These are phyloP conservation scores for Tulasnella sp. DNA, from an alignment of 768 basidiomycete genomes.

Conservation along the genomic window DNA sequence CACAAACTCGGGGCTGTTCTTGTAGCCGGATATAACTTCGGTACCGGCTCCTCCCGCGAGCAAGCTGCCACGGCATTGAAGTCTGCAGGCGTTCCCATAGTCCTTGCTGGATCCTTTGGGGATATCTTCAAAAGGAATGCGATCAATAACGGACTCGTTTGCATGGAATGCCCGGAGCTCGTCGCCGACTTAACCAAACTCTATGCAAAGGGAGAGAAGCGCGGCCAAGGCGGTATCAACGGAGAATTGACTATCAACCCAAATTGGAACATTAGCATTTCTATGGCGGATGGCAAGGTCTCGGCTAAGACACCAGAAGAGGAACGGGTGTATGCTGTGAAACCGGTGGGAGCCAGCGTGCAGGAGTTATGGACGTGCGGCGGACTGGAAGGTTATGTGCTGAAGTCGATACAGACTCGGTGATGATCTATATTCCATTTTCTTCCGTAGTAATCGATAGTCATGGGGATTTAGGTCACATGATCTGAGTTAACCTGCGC, in stretches of 20 bases:
- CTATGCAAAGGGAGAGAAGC: conserved; percentile 59
- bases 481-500: too few relatives aligned
- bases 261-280: conserved; percentile 49
- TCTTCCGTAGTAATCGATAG: too few relatives aligned
- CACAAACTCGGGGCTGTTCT: conserved; percentile 59
- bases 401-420: conserved; percentile 34
- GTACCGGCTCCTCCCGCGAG: conserved; percentile 95
- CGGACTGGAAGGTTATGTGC: conserved; percentile 82
- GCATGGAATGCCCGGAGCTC: conserved; percentile 83
- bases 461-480: too few relatives aligned
- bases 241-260: conserved; percentile 78
- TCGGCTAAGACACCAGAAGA: conserved; percentile 38
- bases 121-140: conserved; percentile 99
- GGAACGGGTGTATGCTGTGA: conserved; percentile 45
- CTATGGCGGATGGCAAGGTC: conserved; percentile 60
- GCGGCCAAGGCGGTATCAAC: conserved; percentile 60
- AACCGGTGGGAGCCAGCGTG: conserved; percentile 81
- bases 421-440: too few relatives aligned
- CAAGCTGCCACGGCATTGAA: conserved; percentile 97
- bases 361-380: conserved; percentile 97
- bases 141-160: conserved; percentile 96
- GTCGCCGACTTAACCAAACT: conserved; percentile 66
- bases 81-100: conserved; percentile 81
- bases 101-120: conserved; percentile 96
- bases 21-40: conserved; percentile 94